Evolutionary conservation across 2,329 filamentous ascomycete species (phyloP), one percentile per base, ranked within the genome.

Genomic region (Aspergillus viridinutans): DNA sequence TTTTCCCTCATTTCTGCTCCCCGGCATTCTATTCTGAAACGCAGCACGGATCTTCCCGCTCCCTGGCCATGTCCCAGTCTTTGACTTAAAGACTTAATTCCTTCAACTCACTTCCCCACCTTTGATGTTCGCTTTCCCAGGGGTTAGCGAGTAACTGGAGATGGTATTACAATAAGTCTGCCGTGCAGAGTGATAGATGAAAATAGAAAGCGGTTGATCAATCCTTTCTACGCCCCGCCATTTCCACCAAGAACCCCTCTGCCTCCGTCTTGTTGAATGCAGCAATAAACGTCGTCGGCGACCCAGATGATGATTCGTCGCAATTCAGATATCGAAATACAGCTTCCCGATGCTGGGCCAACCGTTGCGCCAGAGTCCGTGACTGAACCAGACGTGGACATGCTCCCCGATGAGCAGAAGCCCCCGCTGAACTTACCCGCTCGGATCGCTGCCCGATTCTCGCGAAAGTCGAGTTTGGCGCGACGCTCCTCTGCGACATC

Each of bases 401-500:
- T 79, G 76, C 63, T 71, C 20, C 70, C 71, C 14, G 71, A 73
- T 47, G 70, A 74, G 40, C 63, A 67, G 20, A 52, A 66, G 28
- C 70, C 72, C 58, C 67, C 76, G 56, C 76, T 80, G 59, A 76
- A 78, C 51, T 81, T 84, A 35, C 85, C 85, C 14, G 77, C 85
- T 53, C 83, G 84, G 62, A 81, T 87, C 63, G 83, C 84, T 62
- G 84, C 84, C 58, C 84, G 85, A 65, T 85, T 87, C 73, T 83
- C 83, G 68, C 79, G 74, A 35, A 74, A 81, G 57, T 74, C 79
- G 50, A 80, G 74, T 66, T 77, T 76, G 56, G 81, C 78, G 53
- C 79, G 82, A 54, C 85, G 83, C 69, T 84, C 84, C 28, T 87
- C 85, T 10, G 81, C 82, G 12, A 77, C 82, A 49, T 87, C 85